Percentiles rank a stretch among this genome's conserved stretches.
phyloP scores from a whole-genome alignment of 2,329 filamentous ascomycete genomes.

The Fusarium sp. region DNA sequence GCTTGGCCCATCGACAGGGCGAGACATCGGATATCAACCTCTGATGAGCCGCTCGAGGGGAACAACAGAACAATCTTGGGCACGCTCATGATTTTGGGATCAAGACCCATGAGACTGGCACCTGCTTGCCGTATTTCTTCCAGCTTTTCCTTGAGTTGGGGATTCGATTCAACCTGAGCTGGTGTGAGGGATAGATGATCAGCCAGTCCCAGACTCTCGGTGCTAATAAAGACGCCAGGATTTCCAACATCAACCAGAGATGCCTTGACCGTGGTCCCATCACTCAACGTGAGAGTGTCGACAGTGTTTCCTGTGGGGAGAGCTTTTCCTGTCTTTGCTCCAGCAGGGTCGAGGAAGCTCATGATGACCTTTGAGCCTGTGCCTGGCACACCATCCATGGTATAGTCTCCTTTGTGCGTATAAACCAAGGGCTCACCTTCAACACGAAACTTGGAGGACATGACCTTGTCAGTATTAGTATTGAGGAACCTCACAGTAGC shows the following conservation, averaged over 20 bases:
- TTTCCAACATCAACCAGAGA: conserved; percentile 74
- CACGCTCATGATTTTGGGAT: conserved; percentile 59
- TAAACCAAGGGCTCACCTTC: conserved; percentile 50
- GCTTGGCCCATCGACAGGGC: conserved; percentile 67
- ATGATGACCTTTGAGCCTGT: conserved; percentile 67
- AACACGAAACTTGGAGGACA: conserved; percentile 67
- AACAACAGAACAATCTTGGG: conserved; percentile 69
- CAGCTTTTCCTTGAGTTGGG: conserved; percentile 57
- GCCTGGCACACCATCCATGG: conserved; percentile 73
- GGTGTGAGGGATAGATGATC: conserved; percentile 64
- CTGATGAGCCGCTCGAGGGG: conserved; percentile 47
- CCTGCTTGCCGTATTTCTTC: conserved; percentile 68
- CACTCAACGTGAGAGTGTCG: conserved; percentile 59
- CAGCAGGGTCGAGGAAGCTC: conserved; percentile 71
- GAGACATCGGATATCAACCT: conserved; percentile 57
- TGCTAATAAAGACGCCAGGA: conserved; percentile 70
- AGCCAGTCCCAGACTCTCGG: conserved; percentile 60
- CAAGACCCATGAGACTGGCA: conserved; percentile 70
- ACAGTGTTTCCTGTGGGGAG: conserved; percentile 63
- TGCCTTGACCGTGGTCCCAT: conserved; percentile 55
- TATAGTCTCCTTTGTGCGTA: conserved; percentile 60
- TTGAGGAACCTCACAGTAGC: conserved; percentile 72
- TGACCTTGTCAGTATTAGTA: conserved; percentile 76
- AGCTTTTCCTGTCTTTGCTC: conserved; percentile 68
- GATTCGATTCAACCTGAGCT: conserved; percentile 61